Percentiles rank a stretch among this genome's conserved stretches.
Evolutionary conservation across 495 filamentous ascomycete species (phyloP).

Genomic region (Tricharina praecox): DNA sequence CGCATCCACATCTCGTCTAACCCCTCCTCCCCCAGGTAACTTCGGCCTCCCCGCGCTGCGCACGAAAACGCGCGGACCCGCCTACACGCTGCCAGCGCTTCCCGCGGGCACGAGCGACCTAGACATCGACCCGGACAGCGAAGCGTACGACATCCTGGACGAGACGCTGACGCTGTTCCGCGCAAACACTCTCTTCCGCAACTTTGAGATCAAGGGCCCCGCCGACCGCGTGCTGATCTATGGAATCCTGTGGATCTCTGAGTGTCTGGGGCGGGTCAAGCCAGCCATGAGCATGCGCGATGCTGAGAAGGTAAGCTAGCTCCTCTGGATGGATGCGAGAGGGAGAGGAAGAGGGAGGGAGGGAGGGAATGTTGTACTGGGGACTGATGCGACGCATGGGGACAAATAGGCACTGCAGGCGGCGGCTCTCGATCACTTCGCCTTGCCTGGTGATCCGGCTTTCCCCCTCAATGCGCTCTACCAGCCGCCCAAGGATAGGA

Average conservation of each 20-base stretch:
- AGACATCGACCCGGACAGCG: slow-evolving; percentile 63
- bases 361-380: no score
- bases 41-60: slow-evolving; percentile 88
- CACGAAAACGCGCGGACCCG: slow-evolving; percentile 79
- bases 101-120: slow-evolving; percentile 43
- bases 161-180: slow-evolving; percentile 86
- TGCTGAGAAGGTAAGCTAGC: slow-evolving; percentile 38
- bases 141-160: slow-evolving; percentile 87
- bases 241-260: slow-evolving; percentile 82
- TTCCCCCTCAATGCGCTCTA: slow-evolving; percentile 60
- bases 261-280: slow-evolving; percentile 72
- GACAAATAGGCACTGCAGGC: slow-evolving; percentile 42
- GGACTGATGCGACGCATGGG: not conserved
- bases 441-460: slow-evolving; percentile 80
- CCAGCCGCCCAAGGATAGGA: slow-evolving; percentile 70
- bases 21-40: slow-evolving; percentile 44
- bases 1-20: not conserved
- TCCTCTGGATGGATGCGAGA: not conserved
- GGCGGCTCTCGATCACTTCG: slow-evolving; percentile 74
- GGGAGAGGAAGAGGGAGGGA: no score
- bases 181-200: slow-evolving; percentile 96
- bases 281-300: slow-evolving; percentile 41
- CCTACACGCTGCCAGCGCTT: slow-evolving; percentile 61
- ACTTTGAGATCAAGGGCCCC: slow-evolving; percentile 96
- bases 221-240: slow-evolving; percentile 92